Evolutionary conservation across 2,329 filamentous ascomycete species (phyloP).

Genomic region (Nakataea oryzae): DNA sequence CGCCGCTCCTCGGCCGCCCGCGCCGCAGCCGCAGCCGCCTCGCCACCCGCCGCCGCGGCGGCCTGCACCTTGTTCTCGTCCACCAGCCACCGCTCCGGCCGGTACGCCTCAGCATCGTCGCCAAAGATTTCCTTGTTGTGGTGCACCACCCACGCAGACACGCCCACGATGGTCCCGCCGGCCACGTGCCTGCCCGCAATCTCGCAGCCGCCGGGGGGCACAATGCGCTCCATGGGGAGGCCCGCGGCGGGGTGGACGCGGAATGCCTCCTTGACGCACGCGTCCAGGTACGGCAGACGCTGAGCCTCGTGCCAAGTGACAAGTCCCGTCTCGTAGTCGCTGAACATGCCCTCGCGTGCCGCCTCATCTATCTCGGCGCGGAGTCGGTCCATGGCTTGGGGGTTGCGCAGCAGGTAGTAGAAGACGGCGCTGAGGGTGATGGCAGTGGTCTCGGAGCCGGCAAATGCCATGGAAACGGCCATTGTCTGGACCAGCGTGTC

Average conservation of each 20-base stretch:
- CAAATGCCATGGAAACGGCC: conserved; percentile 62
- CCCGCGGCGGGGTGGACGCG: conserved; percentile 66
- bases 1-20: conserved; percentile 34
- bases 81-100: conserved; percentile 57
- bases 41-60: conserved; percentile 4
- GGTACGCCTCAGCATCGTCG: conserved; percentile 50
- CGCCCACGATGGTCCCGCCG: conserved; percentile 65
- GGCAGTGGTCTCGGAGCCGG: conserved; percentile 70
- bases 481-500: conserved; percentile 60
- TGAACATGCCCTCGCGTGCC: conserved; percentile 37
- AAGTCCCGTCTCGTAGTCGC: conserved; percentile 41
- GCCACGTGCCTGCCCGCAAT: conserved; percentile 53
- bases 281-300: conserved; percentile 65
- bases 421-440: conserved; percentile 64
- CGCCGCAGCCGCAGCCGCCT: conserved; percentile 4
- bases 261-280: conserved; percentile 69
- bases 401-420: conserved; percentile 61
- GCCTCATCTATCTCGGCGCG: conserved; percentile 53
- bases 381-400: conserved; percentile 40
- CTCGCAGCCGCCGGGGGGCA: conserved; percentile 52
- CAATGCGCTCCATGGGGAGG: conserved; percentile 62
- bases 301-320: conserved; percentile 63
- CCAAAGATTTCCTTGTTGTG: conserved; percentile 59
- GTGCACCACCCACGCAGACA: conserved; percentile 67
- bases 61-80: conserved; percentile 23